phyloP scores from a whole-genome alignment of 2,329 filamentous ascomycete species.

The Neonectria ditissima region DNA sequence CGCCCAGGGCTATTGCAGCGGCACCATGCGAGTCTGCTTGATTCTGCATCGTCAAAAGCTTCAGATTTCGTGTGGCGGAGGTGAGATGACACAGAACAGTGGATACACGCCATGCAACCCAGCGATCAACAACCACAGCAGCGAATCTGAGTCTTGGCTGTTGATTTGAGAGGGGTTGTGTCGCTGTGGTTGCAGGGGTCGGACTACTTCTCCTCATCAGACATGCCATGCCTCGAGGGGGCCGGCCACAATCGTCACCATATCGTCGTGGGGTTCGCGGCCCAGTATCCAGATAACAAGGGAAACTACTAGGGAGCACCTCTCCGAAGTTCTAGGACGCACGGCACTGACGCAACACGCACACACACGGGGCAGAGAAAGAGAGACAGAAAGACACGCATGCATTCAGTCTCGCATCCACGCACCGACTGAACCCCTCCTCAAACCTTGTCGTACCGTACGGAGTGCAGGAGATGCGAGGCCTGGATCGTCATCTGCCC shows the following conservation, averaged over 20 bases:
- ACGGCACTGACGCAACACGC: conserved; percentile 19
- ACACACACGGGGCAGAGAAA: not conserved
- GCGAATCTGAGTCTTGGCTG: not conserved
- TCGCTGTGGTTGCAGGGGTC: not conserved
- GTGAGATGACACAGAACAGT: conserved; percentile 2
- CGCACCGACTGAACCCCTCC: not conserved
- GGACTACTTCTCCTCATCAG: not conserved
- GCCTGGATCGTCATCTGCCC: conserved; percentile 29
- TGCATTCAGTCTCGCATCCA: not conserved
- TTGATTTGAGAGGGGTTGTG: not conserved
- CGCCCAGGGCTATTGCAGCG: conserved; percentile 13
- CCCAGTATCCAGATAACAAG: conserved; percentile 3
- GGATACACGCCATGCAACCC: not conserved
- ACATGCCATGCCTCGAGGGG: not conserved
- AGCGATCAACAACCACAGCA: not conserved
- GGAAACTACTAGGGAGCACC: not conserved
- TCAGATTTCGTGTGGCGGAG: conserved; percentile 22
- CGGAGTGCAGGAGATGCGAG: conserved; percentile 7
- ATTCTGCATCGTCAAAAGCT: conserved; percentile 23
- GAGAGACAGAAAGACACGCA: not conserved
- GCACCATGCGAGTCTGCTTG: conserved; percentile 14
- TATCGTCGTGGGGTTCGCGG: conserved; percentile 17
- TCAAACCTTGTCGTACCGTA: conserved; percentile 11
- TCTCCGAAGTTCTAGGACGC: conserved; percentile 2
- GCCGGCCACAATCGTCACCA: not conserved